Evolutionary conservation across 2,329 filamentous ascomycete species (phyloP).

Genomic region (Corynespora cassiicola): DNA sequence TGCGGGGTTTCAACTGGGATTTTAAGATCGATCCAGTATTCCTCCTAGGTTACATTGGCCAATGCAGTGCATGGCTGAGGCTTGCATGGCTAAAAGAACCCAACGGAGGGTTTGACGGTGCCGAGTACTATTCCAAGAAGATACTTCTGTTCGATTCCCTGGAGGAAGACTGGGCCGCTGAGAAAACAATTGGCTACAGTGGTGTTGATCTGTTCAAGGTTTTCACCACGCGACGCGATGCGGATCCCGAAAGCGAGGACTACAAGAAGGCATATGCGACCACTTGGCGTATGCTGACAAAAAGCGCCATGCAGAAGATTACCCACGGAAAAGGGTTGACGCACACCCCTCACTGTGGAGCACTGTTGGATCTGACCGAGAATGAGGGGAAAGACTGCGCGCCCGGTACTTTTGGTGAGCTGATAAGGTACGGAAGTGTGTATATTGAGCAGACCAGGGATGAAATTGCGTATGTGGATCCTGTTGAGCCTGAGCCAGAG

Average conservation of each 20-base stretch:
- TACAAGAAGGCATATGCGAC: constrained; percentile 36
- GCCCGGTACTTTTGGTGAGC: constrained; percentile 44
- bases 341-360: constrained; percentile 28
- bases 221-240: constrained; percentile 28
- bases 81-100: constrained; percentile 39
- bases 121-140: constrained; percentile 35
- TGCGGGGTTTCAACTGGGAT: constrained; percentile 35
- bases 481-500: constrained; percentile 12
- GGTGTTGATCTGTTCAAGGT: constrained; percentile 31
- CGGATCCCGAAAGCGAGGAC: constrained; percentile 27
- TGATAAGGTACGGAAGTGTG: constrained; percentile 44
- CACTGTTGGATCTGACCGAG: constrained; percentile 39
- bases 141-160: constrained; percentile 31
- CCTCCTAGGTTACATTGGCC: constrained; percentile 48
- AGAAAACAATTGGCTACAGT: constrained; percentile 32
- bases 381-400: constrained; percentile 38
- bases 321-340: constrained; percentile 40
- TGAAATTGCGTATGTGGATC: constrained; percentile 25
- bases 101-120: constrained; percentile 36
- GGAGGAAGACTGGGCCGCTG: constrained; percentile 30
- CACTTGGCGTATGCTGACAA: constrained; percentile 37
- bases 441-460: constrained; percentile 45
- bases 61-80: constrained; percentile 48
- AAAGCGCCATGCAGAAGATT: constrained; percentile 45
- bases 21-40: constrained; percentile 39